phyloP scores from a whole-genome alignment of 148 eudicot genomes.

The Hydrangea macrophylla region DNA sequence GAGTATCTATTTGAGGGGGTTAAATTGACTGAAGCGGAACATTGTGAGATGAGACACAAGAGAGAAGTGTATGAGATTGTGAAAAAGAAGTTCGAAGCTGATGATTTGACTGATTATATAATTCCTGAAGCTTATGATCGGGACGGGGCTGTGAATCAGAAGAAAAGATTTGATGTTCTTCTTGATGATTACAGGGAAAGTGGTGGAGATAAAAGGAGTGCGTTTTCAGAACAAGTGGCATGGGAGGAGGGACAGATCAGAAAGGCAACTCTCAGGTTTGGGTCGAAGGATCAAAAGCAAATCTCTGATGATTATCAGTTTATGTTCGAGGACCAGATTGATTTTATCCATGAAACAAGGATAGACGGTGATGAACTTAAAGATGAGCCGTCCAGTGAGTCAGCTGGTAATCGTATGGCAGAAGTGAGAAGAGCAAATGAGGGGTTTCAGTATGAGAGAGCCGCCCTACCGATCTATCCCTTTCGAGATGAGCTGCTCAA shows the following conservation, averaged over 20 bases:
- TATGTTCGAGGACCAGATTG: constrained; percentile 81
- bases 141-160: constrained; percentile 59
- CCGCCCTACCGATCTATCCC: constrained; percentile 65
- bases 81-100: constrained; percentile 13
- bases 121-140: constrained; percentile 80
- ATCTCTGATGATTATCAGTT: constrained; percentile 60
- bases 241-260: constrained; percentile 83
- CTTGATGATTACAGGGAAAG: constrained; percentile 48
- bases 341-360: constrained; percentile 57
- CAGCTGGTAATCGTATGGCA: constrained; percentile 48
- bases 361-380: constrained; percentile 67
- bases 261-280: constrained; percentile 46
- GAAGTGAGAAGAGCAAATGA: constrained; percentile 43
- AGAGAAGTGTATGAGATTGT: constrained; percentile 34
- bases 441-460: constrained; percentile 67
- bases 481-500: constrained; percentile 54
- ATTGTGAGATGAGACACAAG: constrained; percentile 45
- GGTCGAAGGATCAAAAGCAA: constrained; percentile 58
- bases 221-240: constrained; percentile 76
- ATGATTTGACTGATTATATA: constrained; percentile 26
- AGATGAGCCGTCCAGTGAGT: constrained; percentile 31
- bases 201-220: constrained; percentile 34
- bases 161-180: constrained; percentile 68
- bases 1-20: constrained; percentile 56
- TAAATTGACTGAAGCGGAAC: constrained; percentile 60